These are phyloP conservation scores for Termitomyces sp. DNA, from an alignment of 768 basidiomycete genomes.

Conservation along the genomic window DNA sequence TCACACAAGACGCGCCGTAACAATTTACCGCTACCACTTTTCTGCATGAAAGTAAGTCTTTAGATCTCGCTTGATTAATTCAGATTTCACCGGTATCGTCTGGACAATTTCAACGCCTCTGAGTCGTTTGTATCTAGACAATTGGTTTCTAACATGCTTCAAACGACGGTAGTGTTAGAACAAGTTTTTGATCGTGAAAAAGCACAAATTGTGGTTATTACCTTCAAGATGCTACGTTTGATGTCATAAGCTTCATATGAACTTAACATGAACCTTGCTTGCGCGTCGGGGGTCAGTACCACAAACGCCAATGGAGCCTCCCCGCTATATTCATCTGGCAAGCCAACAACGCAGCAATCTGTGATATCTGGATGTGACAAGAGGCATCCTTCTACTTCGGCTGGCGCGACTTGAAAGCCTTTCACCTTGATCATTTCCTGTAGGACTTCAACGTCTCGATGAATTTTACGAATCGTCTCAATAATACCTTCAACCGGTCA, in stretches of 20 bases:
- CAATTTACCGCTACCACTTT: constrained; percentile 53
- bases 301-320: constrained; percentile 65
- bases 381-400: constrained; percentile 52
- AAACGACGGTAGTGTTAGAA: not conserved
- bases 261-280: constrained; percentile 21
- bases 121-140: constrained; percentile 47
- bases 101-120: constrained; percentile 31
- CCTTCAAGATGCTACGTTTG: constrained; percentile 37
- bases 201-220: constrained; percentile 11
- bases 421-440: constrained; percentile 64
- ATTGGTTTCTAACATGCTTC: constrained; percentile 44
- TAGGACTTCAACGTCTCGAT: not conserved
- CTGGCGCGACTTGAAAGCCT: constrained; percentile 49
- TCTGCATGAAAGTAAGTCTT: constrained; percentile 18
- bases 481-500: constrained; percentile 54
- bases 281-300: constrained; percentile 37
- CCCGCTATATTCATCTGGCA: constrained; percentile 53
- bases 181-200: not conserved
- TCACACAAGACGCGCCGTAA: constrained; percentile 37
- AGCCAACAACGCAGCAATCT: too few species aligned
- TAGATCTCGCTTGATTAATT: not conserved
- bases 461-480: not conserved
- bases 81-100: constrained; percentile 23
- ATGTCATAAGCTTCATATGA: constrained; percentile 23
- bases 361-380: constrained; percentile 45